Percentiles rank a stretch among this genome's conserved stretches.
phyloP scores from a whole-genome alignment of 2,329 filamentous ascomycete species.

The Colletotrichum gigasporum region DNA sequence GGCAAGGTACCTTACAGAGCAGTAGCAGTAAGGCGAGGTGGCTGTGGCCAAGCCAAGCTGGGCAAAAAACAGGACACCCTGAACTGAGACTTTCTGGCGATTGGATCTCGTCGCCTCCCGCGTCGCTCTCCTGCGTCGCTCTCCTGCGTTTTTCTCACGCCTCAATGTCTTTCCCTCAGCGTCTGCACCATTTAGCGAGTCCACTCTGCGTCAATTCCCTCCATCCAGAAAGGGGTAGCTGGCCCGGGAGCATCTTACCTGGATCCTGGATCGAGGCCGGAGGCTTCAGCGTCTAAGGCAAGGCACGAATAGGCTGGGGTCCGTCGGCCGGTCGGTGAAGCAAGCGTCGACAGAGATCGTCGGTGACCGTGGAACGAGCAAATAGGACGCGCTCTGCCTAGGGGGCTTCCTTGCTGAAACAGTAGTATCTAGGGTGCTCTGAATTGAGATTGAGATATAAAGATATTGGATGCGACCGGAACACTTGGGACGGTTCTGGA shows the following conservation, averaged over 20 bases:
- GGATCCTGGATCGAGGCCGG: no score
- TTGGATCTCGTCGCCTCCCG: constrained; percentile 21
- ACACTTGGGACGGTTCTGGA: constrained; percentile 12
- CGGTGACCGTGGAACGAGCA: constrained; percentile 3
- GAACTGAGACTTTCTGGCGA: constrained; percentile 25
- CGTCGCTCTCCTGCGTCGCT: constrained; percentile 1
- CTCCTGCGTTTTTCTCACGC: background rate
- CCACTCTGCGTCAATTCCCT: background rate
- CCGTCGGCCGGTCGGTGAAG: constrained; percentile 15
- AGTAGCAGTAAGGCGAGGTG: constrained; percentile 9
- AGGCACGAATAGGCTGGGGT: background rate
- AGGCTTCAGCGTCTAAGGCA: no score
- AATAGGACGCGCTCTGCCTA: background rate
- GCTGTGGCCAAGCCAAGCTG: constrained; percentile 26
- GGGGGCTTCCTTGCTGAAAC: background rate
- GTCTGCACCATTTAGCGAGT: constrained; percentile 14
- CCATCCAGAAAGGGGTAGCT: background rate
- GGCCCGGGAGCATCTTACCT: constrained; percentile 7
- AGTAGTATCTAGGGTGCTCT: background rate
- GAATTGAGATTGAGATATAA: background rate
- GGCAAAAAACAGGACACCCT: constrained; percentile 20
- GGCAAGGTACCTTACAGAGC: constrained; percentile 27
- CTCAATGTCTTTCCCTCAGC: constrained; percentile 1
- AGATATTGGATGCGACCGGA: background rate
- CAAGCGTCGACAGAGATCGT: constrained; percentile 17